A percentile compares a stretch with the other conserved stretches of the same genome.
Evolutionary conservation across 2,329 filamentous ascomycete species (phyloP).

Genomic region (Arthrinium phaeospermum): DNA sequence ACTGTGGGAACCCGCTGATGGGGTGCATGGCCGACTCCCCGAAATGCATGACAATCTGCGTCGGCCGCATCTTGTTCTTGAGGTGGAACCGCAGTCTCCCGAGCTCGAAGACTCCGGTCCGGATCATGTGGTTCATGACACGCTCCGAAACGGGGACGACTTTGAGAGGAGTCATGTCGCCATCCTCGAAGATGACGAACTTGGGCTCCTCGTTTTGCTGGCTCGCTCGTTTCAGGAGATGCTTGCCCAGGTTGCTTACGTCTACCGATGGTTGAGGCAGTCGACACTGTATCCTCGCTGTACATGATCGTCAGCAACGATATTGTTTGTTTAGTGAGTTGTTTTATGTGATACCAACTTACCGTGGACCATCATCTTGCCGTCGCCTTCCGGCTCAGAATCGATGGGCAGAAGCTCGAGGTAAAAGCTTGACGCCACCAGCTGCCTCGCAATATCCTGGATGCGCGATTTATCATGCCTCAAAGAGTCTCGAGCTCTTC

Average conservation of each 20-base stretch:
- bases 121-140: constrained; percentile 16
- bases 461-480: neutral
- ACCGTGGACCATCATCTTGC: constrained; percentile 16
- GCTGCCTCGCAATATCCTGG: constrained; percentile 20
- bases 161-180: neutral
- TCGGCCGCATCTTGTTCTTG: constrained; percentile 19
- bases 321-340: neutral
- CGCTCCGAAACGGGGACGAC: constrained; percentile 12
- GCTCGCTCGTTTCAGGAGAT: constrained; percentile 1
- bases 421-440: constrained; percentile 23
- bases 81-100: neutral
- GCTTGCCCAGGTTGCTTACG: constrained; percentile 17
- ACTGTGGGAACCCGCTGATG: constrained; percentile 22
- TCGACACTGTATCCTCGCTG: constrained; percentile 22
- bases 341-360: neutral
- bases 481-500: constrained; percentile 8
- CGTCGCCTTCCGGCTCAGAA: constrained; percentile 14
- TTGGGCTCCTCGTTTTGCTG: neutral
- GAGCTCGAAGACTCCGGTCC: constrained; percentile 15
- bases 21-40: constrained; percentile 19
- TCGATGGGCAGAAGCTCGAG: constrained; percentile 18
- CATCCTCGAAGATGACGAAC: constrained; percentile 12
- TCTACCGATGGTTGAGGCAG: constrained; percentile 19
- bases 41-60: constrained; percentile 22
- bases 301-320: neutral